phyloP scores from a whole-genome alignment of 345 rosid genomes.

The Physaria fendleri region DNA sequence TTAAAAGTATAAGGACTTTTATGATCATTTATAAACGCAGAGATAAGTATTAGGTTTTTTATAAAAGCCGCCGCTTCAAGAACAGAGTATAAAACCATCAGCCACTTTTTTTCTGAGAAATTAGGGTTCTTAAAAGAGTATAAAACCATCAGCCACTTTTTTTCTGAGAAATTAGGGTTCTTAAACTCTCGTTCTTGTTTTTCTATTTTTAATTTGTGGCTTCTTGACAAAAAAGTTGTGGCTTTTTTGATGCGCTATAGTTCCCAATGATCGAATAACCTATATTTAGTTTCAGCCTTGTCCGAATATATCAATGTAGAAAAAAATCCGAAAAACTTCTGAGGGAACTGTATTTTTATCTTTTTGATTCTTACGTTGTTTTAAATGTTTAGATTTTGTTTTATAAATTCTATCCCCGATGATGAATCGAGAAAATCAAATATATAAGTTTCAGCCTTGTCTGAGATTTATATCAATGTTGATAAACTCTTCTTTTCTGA shows the following conservation, averaged over 20 bases:
- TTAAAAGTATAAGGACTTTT: neutral
- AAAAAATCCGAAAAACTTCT: conserved; percentile 6
- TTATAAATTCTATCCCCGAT: neutral
- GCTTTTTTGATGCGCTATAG: neutral
- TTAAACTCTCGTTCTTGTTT: neutral
- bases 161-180: conserved; percentile 1
- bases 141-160: neutral
- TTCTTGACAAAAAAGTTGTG: too few species aligned
- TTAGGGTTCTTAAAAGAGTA: neutral
- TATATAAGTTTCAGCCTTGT: conserved; percentile 34
- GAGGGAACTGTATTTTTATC: too few species aligned
- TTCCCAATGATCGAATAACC: conserved; percentile 23
- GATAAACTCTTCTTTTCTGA: conserved; percentile 29
- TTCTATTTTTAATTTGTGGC: neutral
- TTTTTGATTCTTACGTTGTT: too few species aligned
- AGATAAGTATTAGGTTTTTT: conserved; percentile 12
- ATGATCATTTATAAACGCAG: neutral
- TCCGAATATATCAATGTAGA: conserved; percentile 19
- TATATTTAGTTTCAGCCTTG: conserved; percentile 28
- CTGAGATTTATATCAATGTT: conserved; percentile 28
- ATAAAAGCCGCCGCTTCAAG: conserved; percentile 26
- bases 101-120: neutral
- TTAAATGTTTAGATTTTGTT: neutral
- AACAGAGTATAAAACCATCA: neutral
- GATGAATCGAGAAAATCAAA: conserved; percentile 26